These are phyloP conservation scores for Lyophyllum shimeji DNA, from an alignment of 768 basidiomycete genomes.

Conservation along the genomic window DNA sequence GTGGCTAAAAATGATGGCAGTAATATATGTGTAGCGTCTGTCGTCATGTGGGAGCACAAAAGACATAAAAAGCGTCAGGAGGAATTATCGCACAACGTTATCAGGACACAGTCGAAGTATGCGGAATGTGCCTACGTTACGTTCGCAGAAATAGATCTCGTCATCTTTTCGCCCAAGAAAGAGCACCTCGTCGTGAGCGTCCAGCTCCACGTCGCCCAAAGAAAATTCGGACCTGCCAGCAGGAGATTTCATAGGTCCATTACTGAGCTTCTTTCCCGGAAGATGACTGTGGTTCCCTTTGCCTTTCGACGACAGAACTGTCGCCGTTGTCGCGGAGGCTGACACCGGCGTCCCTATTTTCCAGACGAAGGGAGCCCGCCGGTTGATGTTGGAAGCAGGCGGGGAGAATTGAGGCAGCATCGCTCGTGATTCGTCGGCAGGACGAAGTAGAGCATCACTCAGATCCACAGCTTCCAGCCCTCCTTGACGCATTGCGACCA, in stretches of 20 bases:
- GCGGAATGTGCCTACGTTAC: slow-evolving; percentile 70
- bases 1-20: slow-evolving; percentile 6
- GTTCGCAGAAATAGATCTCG: slow-evolving; percentile 81
- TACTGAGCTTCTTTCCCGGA: slow-evolving; percentile 49
- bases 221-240: slow-evolving; percentile 50
- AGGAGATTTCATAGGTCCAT: slow-evolving; percentile 45
- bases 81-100: slow-evolving; percentile 6
- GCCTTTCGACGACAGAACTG: slow-evolving; percentile 38
- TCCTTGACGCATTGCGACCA: slow-evolving; percentile 85
- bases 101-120: slow-evolving; percentile 69
- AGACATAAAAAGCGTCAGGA: background rate
- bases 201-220: slow-evolving; percentile 50
- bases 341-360: slow-evolving; percentile 73
- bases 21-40: slow-evolving; percentile 3
- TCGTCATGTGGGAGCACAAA: background rate
- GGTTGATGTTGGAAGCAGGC: slow-evolving; percentile 57
- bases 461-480: slow-evolving; percentile 82
- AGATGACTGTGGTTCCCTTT: slow-evolving; percentile 39
- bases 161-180: slow-evolving; percentile 78
- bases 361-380: slow-evolving; percentile 79
- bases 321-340: slow-evolving; percentile 35
- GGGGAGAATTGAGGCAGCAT: slow-evolving; percentile 70
- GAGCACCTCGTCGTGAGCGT: slow-evolving; percentile 68
- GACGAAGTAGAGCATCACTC: slow-evolving; percentile 74
- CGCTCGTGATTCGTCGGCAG: slow-evolving; percentile 78